A percentile compares a stretch with the other conserved stretches of the same genome.
Evolutionary conservation across 352 stramenopile genomes (phyloP).

Genomic region (Phytophthora uliginosa): DNA sequence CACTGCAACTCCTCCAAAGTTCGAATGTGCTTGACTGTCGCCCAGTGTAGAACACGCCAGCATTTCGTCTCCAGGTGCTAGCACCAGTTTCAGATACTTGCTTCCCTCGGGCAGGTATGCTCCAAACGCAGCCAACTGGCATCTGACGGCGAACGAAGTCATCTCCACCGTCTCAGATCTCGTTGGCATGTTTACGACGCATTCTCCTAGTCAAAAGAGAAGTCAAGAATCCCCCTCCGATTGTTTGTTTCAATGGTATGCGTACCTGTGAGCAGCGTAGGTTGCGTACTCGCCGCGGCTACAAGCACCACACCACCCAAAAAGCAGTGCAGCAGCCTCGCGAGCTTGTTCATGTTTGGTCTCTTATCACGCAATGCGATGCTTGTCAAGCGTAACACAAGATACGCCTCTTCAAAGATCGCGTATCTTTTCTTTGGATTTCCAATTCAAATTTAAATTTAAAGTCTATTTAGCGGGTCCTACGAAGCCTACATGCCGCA

Average conservation of each 20-base stretch:
- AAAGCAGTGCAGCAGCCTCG: conserved; percentile 17
- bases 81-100: conserved; percentile 6
- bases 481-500: conserved; percentile 58
- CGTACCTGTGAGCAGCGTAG: conserved; percentile 30
- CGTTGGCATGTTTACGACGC: neutral
- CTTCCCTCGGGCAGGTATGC: conserved; percentile 26
- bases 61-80: conserved; percentile 25
- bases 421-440: conserved; percentile 12
- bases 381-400: conserved; percentile 27
- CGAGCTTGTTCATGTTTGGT: conserved; percentile 12
- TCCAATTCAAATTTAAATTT: conserved; percentile 14
- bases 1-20: conserved; percentile 23
- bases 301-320: neutral
- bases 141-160: conserved; percentile 22
- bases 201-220: conserved; percentile 13
- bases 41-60: conserved; percentile 32
- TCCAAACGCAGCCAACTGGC: conserved; percentile 48
- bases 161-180: neutral
- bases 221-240: too few relatives aligned
- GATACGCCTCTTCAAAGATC: conserved; percentile 36
- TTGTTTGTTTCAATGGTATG: neutral
- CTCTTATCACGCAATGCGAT: conserved; percentile 4
- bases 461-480: conserved; percentile 32
- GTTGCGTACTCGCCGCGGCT: conserved; percentile 11
- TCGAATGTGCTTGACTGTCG: neutral